Base-by-base conservation (phyloP, 768 basidiomycete genomes). In the Auriscalpium vulgare region DNA sequence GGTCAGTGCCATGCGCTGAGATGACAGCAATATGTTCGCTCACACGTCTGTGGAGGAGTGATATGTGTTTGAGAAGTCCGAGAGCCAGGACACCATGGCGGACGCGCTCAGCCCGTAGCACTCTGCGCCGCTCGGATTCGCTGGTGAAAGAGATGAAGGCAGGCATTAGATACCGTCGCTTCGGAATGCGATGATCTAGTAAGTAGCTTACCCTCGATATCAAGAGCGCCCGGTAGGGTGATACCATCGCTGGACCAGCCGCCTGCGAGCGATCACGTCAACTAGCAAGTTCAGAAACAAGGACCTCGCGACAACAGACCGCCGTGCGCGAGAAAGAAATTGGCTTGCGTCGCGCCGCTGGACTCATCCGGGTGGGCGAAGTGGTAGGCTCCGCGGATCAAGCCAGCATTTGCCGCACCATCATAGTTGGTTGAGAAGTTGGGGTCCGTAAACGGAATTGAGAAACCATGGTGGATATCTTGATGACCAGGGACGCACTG, bases 141-240 rank as follows among this genome's bases (percentile, higher is more conserved):
- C 81, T 85, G 55, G 46, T 10, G 47, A 35, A 2, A 10, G 37
- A 37, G 46, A n/a, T 14, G 23, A 1, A 2, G 29, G 7, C 29
- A 29, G 29, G 29, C 7, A 29, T 43, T 0, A 43, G 5, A 43
- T n/a, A 9, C 14, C 5, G 11, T 46, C 48, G 46, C 9, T 34
- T 21, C 9, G 14, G 16, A 14, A 36, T 2, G 29, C 34, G 1
- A 35, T 11, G 13, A 40, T 8, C 10, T 21, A 47, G 14, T 8
- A 8, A 40, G 8, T 38, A 8, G 57, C 75, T 55, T 37, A 84
- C 83, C 77, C 61, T 86, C 82, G 53, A 87, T 79, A 59, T 85
- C 84, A 10, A 85, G 67, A 7, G 79, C 80, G 10, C 83, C 83
- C 23, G 85, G 83, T 14, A 84, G 81, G 40, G 84, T 85, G 37